Percentiles rank a stretch among this genome's conserved stretches.
Evolutionary conservation across 75 land plant species (phyloP).

Genomic region (Selaginella moellendorffii): DNA sequence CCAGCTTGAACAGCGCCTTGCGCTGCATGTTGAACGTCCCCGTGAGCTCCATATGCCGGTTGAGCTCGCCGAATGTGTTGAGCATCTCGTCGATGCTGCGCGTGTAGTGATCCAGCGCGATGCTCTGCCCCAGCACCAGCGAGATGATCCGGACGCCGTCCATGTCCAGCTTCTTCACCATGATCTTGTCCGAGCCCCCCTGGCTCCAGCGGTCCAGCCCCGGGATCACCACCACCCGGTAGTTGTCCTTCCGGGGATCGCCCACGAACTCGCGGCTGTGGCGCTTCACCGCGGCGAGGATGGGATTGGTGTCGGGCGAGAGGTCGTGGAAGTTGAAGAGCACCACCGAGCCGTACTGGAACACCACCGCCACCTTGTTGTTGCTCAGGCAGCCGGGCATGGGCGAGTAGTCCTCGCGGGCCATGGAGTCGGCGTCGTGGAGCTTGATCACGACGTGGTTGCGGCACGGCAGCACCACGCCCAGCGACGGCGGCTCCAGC

Average conservation of each 20-base stretch:
- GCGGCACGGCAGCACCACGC: neutral
- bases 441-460: neutral
- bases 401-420: neutral
- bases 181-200: slow-evolving; percentile 10
- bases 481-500: neutral
- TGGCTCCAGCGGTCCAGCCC: slow-evolving; percentile 4
- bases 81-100: slow-evolving; percentile 6
- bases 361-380: neutral
- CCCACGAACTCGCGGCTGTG: neutral
- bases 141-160: slow-evolving; percentile 7
- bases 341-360: slow-evolving; percentile 2
- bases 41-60: slow-evolving; percentile 1
- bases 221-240: neutral
- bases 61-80: slow-evolving; percentile 7
- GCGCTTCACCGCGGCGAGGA: neutral
- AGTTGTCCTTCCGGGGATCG: slow-evolving; percentile 2
- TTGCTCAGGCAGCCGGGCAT: neutral
- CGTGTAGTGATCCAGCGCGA: slow-evolving; percentile 8
- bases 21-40: slow-evolving; percentile 6
- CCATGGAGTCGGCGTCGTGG: neutral
- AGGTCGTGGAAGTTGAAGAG: slow-evolving; percentile 2
- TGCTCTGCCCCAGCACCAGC: slow-evolving; percentile 1
- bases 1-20: slow-evolving; percentile 1
- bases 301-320: neutral
- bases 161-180: slow-evolving; percentile 9